phyloP scores from a whole-genome alignment of 805 yeast species.

The Yarrowia sp. region DNA sequence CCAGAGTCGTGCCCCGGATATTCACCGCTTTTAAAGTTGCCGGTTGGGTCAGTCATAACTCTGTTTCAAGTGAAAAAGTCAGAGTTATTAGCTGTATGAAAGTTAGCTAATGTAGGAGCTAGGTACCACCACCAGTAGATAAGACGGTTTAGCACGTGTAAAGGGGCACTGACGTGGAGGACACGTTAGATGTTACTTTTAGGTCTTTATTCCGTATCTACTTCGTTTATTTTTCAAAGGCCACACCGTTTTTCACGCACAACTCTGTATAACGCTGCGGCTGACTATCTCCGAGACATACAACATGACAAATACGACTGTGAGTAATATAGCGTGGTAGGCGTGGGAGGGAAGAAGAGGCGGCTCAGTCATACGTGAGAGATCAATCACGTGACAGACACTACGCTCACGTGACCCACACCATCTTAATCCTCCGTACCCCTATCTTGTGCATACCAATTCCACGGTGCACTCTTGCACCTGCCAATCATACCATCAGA shows the following conservation, averaged over 20 bases:
- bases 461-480: background rate
- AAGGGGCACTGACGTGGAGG: too few relatives aligned
- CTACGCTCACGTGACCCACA: too few relatives aligned
- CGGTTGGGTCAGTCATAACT: slow-evolving; percentile 28
- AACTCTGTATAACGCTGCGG: slow-evolving; percentile 1
- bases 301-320: too few relatives aligned
- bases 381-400: too few relatives aligned
- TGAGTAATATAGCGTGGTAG: background rate
- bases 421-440: background rate
- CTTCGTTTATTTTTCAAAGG: too few relatives aligned
- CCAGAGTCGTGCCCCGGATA: slow-evolving; percentile 14
- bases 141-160: background rate
- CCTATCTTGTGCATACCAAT: slow-evolving; percentile 1
- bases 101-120: background rate
- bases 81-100: background rate
- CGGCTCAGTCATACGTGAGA: too few relatives aligned
- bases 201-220: too few relatives aligned
- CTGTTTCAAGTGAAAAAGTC: background rate
- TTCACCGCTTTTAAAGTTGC: slow-evolving; percentile 21
- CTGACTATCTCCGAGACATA: slow-evolving; percentile 1
- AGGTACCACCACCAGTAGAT: background rate
- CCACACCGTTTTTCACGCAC: background rate
- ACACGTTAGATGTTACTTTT: too few relatives aligned
- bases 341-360: too few relatives aligned
- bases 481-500: background rate